These are phyloP conservation scores for Diaporthe amygdali DNA, from an alignment of 2,329 filamentous ascomycete genomes.

Conservation along the genomic window DNA sequence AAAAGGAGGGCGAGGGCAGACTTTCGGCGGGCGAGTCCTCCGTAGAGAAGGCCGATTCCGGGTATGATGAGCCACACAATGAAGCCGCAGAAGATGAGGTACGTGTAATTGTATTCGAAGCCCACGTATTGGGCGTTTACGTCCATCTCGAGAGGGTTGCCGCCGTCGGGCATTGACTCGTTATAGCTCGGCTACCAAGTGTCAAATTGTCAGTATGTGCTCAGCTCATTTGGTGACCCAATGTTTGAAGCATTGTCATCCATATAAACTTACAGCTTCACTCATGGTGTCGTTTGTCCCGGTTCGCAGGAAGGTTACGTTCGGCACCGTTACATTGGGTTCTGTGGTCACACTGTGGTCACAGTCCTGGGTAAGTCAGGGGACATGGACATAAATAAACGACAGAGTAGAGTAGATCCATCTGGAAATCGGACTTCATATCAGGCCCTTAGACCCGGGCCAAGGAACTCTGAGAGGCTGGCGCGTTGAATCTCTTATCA, in stretches of 20 bases:
- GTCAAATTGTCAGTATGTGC: background rate
- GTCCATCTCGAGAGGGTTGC: conserved; percentile 32
- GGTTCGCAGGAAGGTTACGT: background rate
- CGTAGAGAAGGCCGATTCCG: conserved; percentile 69
- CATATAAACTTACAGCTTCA: conserved; percentile 9
- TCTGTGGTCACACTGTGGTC: background rate
- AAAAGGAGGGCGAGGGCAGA: conserved; percentile 67
- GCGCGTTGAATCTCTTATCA: conserved; percentile 22
- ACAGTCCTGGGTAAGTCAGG: background rate
- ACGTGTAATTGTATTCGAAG: conserved; percentile 66
- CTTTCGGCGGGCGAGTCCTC: conserved; percentile 66
- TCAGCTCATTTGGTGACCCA: too few relatives aligned
- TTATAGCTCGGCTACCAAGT: conserved; percentile 26
- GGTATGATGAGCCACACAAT: conserved; percentile 72
- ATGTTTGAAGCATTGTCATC: background rate
- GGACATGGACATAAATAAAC: background rate
- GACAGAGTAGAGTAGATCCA: background rate
- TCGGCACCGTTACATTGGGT: background rate
- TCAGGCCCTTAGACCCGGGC: conserved; percentile 1
- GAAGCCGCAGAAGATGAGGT: conserved; percentile 62
- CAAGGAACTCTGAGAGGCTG: background rate
- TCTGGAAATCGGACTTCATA: background rate
- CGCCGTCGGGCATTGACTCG: conserved; percentile 31
- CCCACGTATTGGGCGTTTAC: conserved; percentile 60
- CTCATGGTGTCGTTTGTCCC: conserved; percentile 9